These are phyloP conservation scores for Xanthoceras sorbifolium DNA, from an alignment of 345 rosid species.

Conservation along the genomic window DNA sequence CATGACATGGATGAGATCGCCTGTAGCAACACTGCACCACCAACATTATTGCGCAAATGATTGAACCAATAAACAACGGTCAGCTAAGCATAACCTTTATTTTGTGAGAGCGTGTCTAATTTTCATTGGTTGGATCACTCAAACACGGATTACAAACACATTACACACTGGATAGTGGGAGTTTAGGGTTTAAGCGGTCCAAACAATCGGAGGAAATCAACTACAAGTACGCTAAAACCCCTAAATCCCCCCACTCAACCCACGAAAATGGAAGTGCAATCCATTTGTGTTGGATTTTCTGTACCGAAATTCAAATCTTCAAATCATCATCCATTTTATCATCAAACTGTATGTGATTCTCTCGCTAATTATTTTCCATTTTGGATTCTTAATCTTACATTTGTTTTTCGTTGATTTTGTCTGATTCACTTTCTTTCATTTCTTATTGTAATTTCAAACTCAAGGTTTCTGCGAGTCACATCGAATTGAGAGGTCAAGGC, in stretches of 20 bases:
- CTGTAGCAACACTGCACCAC: too few relatives aligned
- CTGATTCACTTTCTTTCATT: not conserved
- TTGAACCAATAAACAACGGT: too few relatives aligned
- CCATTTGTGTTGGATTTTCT: slow-evolving; percentile 48
- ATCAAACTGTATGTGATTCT: slow-evolving; percentile 38
- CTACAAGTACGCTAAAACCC: slow-evolving; percentile 28
- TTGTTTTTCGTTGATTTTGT: not conserved
- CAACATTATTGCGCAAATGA: too few relatives aligned
- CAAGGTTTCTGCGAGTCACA: slow-evolving; percentile 37
- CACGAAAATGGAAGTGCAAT: slow-evolving; percentile 45
- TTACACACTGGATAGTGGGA: too few relatives aligned
- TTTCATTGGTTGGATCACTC: not conserved
- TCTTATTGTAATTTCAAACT: slow-evolving; percentile 24
- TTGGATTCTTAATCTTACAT: not conserved
- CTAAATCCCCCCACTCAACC: slow-evolving; percentile 6
- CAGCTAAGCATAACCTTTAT: not conserved
- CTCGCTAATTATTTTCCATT: not conserved
- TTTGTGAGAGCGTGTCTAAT: not conserved
- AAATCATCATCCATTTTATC: slow-evolving; percentile 16
- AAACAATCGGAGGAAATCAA: not conserved
- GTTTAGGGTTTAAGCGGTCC: slow-evolving; percentile 38
- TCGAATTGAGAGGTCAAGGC: slow-evolving; percentile 23
- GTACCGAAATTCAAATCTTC: slow-evolving; percentile 37
- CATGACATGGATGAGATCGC: too few relatives aligned
- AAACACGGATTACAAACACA: not conserved